Evolutionary conservation across 2,329 filamentous ascomycete genomes (phyloP).

Genomic region (Amauroascus niger): DNA sequence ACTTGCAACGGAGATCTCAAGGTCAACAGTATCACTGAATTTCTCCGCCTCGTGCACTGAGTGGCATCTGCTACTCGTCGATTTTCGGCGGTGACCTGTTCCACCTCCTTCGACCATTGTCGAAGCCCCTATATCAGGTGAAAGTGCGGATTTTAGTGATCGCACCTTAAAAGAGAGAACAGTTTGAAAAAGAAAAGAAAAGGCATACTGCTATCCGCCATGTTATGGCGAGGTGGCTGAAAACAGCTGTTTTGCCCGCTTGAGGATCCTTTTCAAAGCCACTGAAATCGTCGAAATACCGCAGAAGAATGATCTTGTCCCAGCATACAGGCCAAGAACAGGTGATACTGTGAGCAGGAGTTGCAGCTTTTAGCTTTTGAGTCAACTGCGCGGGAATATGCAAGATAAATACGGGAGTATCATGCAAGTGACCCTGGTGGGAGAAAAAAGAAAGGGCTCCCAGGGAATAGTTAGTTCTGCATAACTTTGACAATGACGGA

Average conservation of each 20-base stretch:
- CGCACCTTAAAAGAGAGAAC: background rate
- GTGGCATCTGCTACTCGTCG: background rate
- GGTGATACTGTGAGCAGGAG: background rate
- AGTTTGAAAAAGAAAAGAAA: background rate
- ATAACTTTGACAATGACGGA: background rate
- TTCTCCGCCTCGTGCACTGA: background rate
- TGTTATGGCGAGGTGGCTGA: background rate
- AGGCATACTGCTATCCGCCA: slow-evolving; percentile 4
- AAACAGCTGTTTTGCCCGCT: too few species aligned
- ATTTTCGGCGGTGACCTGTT: background rate
- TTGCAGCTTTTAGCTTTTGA: background rate
- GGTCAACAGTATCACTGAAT: background rate
- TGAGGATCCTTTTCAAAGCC: too few species aligned
- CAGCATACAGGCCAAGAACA: background rate
- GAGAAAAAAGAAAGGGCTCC: background rate
- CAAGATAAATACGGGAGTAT: background rate
- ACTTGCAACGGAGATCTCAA: slow-evolving; percentile 1
- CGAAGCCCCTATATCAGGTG: background rate
- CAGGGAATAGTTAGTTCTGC: background rate
- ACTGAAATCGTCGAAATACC: too few species aligned
- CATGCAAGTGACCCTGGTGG: background rate
- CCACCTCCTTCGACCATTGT: slow-evolving; percentile 6
- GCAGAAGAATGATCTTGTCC: background rate
- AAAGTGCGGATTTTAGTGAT: background rate
- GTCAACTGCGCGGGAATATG: too few species aligned